Evolutionary conservation across 2,329 filamentous ascomycete genomes (phyloP).

Genomic region (Rosellinia necatrix): DNA sequence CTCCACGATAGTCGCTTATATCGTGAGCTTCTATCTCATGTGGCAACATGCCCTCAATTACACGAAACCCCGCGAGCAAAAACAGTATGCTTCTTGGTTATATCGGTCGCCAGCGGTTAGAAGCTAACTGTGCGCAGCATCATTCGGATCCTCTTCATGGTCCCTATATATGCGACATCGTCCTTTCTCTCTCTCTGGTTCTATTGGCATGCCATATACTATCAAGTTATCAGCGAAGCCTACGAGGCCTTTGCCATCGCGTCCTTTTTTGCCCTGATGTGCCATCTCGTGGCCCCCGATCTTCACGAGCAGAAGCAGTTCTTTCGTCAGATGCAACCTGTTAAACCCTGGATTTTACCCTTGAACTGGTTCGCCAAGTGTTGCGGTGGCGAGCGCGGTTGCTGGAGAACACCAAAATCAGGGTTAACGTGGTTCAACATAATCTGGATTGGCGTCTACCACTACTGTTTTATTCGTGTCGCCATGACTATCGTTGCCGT

Average conservation of each 20-base stretch:
- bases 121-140: conserved; percentile 56
- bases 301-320: conserved; percentile 82
- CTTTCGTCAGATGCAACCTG: conserved; percentile 69
- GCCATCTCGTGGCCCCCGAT: conserved; percentile 77
- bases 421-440: conserved; percentile 92
- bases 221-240: conserved; percentile 78
- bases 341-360: conserved; percentile 76
- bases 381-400: conserved; percentile 70
- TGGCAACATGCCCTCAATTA: conserved; percentile 65
- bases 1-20: conserved; percentile 55
- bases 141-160: conserved; percentile 87
- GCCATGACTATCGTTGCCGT: conserved; percentile 80
- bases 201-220: conserved; percentile 81
- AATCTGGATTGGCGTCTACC: conserved; percentile 80
- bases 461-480: conserved; percentile 83
- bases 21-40: conserved; percentile 60
- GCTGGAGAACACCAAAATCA: conserved; percentile 75
- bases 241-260: conserved; percentile 90
- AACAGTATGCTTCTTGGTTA: conserved; percentile 45
- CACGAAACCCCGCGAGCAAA: conserved; percentile 63
- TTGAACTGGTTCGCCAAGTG: conserved; percentile 72
- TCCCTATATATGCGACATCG: conserved; percentile 78
- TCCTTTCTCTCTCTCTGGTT: conserved; percentile 74
- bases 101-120: conserved; percentile 3
- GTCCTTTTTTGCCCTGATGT: conserved; percentile 83